phyloP scores from a whole-genome alignment of 2,329 filamentous ascomycete genomes.

The Chrysosporium keratinophilum region DNA sequence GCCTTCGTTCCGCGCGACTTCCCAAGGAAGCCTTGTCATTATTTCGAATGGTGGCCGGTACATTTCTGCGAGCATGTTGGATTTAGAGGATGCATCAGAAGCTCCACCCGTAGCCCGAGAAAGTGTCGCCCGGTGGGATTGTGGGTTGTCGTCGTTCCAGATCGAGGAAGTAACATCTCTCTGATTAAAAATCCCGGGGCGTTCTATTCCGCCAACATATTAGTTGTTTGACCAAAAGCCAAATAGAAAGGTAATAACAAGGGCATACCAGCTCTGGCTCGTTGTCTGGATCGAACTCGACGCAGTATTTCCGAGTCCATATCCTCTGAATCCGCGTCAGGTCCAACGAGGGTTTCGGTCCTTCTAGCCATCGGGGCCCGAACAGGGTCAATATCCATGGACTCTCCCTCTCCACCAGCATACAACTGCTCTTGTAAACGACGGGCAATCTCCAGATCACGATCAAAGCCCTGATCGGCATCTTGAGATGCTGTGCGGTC shows the following conservation, averaged over 20 bases:
- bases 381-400: conserved; percentile 51
- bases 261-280: conserved; percentile 28
- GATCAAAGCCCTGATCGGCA: conserved; percentile 54
- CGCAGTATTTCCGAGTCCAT: conserved; percentile 54
- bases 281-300: conserved; percentile 46
- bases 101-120: conserved; percentile 54
- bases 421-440: conserved; percentile 89
- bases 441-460: conserved; percentile 88
- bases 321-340: conserved; percentile 46
- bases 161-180: conserved; percentile 44
- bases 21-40: conserved; percentile 71
- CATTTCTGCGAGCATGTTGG: conserved; percentile 73
- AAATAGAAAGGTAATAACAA: neutral
- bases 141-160: conserved; percentile 46
- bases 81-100: conserved; percentile 57
- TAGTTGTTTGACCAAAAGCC: neutral
- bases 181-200: conserved; percentile 62
- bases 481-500: conserved; percentile 23
- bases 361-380: conserved; percentile 84
- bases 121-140: conserved; percentile 43
- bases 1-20: conserved; percentile 71
- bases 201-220: conserved; percentile 22
- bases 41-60: conserved; percentile 88
- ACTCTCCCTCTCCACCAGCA: conserved; percentile 42
- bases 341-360: conserved; percentile 81